A percentile compares a stretch with the other conserved stretches of the same genome.
These are phyloP conservation scores for Coprinellus micaceus DNA, from an alignment of 768 basidiomycete genomes.

Conservation along the genomic window DNA sequence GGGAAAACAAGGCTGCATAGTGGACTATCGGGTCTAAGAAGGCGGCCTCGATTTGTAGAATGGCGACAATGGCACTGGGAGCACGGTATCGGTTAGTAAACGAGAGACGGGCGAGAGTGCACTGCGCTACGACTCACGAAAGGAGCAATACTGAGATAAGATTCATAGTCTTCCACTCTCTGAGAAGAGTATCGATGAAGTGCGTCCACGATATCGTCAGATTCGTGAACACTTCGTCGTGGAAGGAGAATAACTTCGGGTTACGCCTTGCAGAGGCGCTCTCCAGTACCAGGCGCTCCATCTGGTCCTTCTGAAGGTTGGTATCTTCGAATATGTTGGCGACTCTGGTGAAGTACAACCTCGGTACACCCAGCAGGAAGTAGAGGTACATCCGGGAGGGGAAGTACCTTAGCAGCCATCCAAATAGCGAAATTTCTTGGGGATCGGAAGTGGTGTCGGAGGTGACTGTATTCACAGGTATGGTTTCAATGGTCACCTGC, in stretches of 20 bases:
- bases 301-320: not conserved
- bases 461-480: not conserved
- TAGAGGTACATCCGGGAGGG: constrained; percentile 7
- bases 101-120: not conserved
- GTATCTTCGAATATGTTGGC: constrained; percentile 11
- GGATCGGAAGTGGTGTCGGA: not conserved
- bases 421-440: not conserved
- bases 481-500: not conserved
- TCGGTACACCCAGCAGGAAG: constrained; percentile 11
- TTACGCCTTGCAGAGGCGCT: not conserved
- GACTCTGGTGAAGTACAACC: constrained; percentile 14
- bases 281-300: constrained; percentile 8
- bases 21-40: constrained; percentile 52
- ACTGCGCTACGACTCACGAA: constrained; percentile 25
- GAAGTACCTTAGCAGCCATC: not conserved
- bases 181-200: constrained; percentile 27
- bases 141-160: constrained; percentile 32
- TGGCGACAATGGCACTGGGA: constrained; percentile 34
- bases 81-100: too few relatives aligned
- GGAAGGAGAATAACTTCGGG: not conserved
- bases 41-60: constrained; percentile 36
- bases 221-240: not conserved
- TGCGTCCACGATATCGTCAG: constrained; percentile 26
- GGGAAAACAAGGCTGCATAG: constrained; percentile 52
- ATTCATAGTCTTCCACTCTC: constrained; percentile 36